A percentile compares a stretch with the other conserved stretches of the same genome.
Evolutionary conservation across 768 basidiomycete genomes (phyloP).

Genomic region (Tylopilus sp.): DNA sequence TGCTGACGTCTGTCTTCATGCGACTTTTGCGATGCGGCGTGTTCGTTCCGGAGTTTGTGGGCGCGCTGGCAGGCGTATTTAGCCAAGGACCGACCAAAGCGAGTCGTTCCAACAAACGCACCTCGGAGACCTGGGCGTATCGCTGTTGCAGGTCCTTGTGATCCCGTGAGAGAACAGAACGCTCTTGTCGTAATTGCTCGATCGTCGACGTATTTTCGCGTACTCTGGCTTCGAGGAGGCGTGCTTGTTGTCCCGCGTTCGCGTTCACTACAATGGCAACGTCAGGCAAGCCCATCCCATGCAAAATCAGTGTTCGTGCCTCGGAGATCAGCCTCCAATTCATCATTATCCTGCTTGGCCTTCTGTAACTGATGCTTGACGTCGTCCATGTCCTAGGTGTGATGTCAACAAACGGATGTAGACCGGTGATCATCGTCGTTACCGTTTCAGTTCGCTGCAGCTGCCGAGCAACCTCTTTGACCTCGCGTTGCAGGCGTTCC

Average conservation of each 20-base stretch:
- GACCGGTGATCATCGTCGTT: slow-evolving; percentile 4
- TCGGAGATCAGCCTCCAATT: slow-evolving; percentile 70
- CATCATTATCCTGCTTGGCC: slow-evolving; percentile 70
- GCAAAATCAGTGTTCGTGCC: slow-evolving; percentile 38
- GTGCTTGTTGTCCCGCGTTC: slow-evolving; percentile 70
- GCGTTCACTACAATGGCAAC: slow-evolving; percentile 44
- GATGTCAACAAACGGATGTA: slow-evolving; percentile 2
- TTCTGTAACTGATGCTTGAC: slow-evolving; percentile 64
- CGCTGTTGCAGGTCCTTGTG: slow-evolving; percentile 71
- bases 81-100: not conserved
- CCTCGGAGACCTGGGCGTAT: slow-evolving; percentile 66
- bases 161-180: slow-evolving; percentile 62
- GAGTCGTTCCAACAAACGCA: slow-evolving; percentile 31
- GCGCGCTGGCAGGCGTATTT: slow-evolving; percentile 41
- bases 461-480: slow-evolving; percentile 57
- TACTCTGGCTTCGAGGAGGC: slow-evolving; percentile 63
- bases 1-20: slow-evolving; percentile 73
- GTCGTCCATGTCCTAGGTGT: slow-evolving; percentile 70
- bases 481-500: slow-evolving; percentile 57
- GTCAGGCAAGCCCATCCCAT: not conserved
- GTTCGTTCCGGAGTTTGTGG: slow-evolving; percentile 60
- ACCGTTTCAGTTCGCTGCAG: slow-evolving; percentile 72
- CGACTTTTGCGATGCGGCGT: slow-evolving; percentile 55
- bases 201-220: slow-evolving; percentile 68
- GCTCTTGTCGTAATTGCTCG: slow-evolving; percentile 74